Conservation (phyloP, 768 basidiomycete genomes). For the Candolleomyces aberdarensis region DNA sequence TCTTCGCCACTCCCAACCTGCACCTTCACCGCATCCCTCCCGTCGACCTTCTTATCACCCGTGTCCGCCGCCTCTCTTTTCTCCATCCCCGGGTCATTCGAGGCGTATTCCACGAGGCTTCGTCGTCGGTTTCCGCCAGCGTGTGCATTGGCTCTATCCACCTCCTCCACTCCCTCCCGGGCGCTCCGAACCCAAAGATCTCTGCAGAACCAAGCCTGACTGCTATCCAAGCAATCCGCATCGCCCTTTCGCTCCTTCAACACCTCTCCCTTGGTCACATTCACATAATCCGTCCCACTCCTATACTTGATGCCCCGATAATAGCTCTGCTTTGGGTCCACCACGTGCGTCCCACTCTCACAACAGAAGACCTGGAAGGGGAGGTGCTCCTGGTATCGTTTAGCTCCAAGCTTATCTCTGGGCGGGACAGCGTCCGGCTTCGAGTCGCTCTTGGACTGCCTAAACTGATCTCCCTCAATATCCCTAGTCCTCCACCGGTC, state of each 20-base stretch:
- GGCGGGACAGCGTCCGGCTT: constrained; percentile 90
- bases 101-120: constrained; percentile 33
- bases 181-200: constrained; percentile 95
- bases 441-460: constrained; percentile 92
- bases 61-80: constrained; percentile 3
- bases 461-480: constrained; percentile 97
- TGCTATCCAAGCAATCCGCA: constrained; percentile 89
- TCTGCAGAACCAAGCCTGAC: constrained; percentile 97
- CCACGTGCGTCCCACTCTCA: constrained; percentile 95
- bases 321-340: constrained; percentile 94
- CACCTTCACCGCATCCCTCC: constrained; percentile 29
- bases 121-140: constrained; percentile 27
- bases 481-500: constrained; percentile 99
- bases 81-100: constrained; percentile 30
- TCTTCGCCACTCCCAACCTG: constrained; percentile 25
- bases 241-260: constrained; percentile 64
- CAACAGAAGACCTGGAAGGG: constrained; percentile 99
- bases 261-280: constrained; percentile 62
- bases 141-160: constrained; percentile 39
- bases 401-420: constrained; percentile 76
- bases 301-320: constrained; percentile 89
- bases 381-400: constrained; percentile 85
- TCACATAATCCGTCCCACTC: constrained; percentile 77
- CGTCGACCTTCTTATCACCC: constrained; percentile 3
- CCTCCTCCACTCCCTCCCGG: constrained; percentile 64